Base-by-base conservation (phyloP, 495 filamentous ascomycete species). In the Pseudomonodictys pantanalensis region DNA sequence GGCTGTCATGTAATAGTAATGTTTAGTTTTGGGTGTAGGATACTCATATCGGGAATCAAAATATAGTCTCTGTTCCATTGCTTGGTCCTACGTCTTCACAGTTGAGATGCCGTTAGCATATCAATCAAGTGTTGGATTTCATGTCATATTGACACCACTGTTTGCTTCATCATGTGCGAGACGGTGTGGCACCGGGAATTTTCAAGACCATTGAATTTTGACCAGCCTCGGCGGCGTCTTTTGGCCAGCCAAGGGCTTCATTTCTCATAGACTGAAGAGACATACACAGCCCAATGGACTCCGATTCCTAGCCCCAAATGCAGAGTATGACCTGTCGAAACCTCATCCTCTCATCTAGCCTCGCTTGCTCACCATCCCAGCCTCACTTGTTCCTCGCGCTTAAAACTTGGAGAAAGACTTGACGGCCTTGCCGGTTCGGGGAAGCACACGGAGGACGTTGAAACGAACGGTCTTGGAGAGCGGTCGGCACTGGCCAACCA, bases 331-430 rank as follows among this genome's bases (percentile, higher is more conserved):
- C 47, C 53, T 12, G 22, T 24, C 20, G 47, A 18, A 28, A 47
- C 52, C 38, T 41, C 30, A 33, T 33, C 54, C 22, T n/a, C 28
- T 28, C 29, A 47, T 54, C 30, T 48, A 26, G 11, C 49, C 46
- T 4, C 41, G 4, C 7, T 17, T 20, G 9, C 23, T 30, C 44
- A 5, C 46, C 30, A 9, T 44, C 29, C 35, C 22, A 44, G 12
- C 35, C 28, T 15, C 41, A 20, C 9, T 18, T 9, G 49, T 29
- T 9, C 41, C 9, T 42, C 18, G 15, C 47, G 30, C 50, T 79
- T 95, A 99, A 84, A 97, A 99, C 82, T 97, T 97, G 81, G 76
- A 78, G 84, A 99, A 99, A 75, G 84, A 75, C 90, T 99, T 99
- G 77, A 97, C 91, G 62, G 84, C 81, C 86, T 97, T 96, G 76